Percentiles rank a stretch among this genome's conserved stretches.
Evolutionary conservation across 106 monocot genomes (phyloP).

Genomic region (Apostasia shenzhenica): DNA sequence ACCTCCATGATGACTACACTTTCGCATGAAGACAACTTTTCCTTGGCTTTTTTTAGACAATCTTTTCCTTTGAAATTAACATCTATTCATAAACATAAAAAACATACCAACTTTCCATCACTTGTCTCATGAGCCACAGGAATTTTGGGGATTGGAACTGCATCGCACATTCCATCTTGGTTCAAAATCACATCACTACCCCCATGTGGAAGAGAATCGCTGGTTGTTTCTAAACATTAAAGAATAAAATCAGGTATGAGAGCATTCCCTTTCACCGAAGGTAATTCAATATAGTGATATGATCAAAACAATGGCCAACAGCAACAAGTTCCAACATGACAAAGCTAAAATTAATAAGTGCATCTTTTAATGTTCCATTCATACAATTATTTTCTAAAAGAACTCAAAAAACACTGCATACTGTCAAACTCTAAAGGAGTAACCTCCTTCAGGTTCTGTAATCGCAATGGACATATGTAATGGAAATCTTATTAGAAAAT

Average conservation of each 20-base stretch:
- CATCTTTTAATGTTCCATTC: no score
- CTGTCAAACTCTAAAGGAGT: no score
- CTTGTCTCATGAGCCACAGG: slow-evolving; percentile 31
- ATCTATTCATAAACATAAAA: background rate
- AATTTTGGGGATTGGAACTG: slow-evolving; percentile 21
- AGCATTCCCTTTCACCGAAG: slow-evolving; percentile 2
- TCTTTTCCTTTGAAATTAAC: background rate
- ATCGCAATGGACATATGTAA: no score
- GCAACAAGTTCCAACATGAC: no score
- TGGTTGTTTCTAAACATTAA: slow-evolving; percentile 23
- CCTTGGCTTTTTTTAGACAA: background rate
- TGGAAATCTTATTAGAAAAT: no score
- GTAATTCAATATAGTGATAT: background rate
- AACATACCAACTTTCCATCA: slow-evolving; percentile 52
- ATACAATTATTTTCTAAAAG: no score
- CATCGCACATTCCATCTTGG: slow-evolving; percentile 31
- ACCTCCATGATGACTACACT: no score
- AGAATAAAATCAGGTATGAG: slow-evolving; percentile 4
- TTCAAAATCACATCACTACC: slow-evolving; percentile 8
- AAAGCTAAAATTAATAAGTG: no score
- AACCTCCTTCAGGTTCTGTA: no score
- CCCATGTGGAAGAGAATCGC: slow-evolving; percentile 14
- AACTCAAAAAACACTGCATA: no score
- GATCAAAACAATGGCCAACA: background rate
- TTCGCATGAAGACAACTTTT: no score